Evolutionary conservation across 768 basidiomycete genomes (phyloP), one percentile per base, ranked within the genome.

Genomic region (Myochromella boudieri): DNA sequence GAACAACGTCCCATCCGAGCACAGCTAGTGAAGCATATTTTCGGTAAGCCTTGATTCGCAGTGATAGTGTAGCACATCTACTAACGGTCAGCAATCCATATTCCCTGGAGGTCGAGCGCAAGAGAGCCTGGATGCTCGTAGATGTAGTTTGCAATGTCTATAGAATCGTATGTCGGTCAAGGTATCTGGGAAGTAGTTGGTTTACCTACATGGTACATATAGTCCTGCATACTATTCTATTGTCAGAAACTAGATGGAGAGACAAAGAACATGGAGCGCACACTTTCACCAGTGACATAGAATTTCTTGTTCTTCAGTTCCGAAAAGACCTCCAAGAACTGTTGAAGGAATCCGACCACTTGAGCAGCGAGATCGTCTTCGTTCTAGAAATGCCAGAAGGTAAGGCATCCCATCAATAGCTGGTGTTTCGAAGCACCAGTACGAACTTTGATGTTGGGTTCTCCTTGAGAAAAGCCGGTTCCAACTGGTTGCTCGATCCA

Each of bases 401-500:
- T 5, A 17, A n/a, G 0, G n/a, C n/a, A n/a, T n/a, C n/a, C n/a
- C n/a, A n/a, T n/a, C n/a, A 27, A 10, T 15, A 40, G 1, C 34
- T 22, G 27, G 18, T n/a, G 20, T 0, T 1, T 18, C 18, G 12
- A 29, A 20, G 20, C 33, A 48, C 29, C 33, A 12, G 12, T 8
- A 40, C 77, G 52, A 53, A 87, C 76, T 61, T 71, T 63, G 51
- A 82, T 81, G 47, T 82, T 78, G 0, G 87, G 85, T 11, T 51
- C 68, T 14, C 87, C 87, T 49, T 84, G 84, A 2, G 84, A 84
- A 61, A 82, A 90, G 0, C 87, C 87, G 4, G 87, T 89, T 4
- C 87, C 87, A 24, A 90, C 81, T 3, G 87, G 87, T 53, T 89
- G 88, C 52, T 91, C 88, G 9, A 90, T 78, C 72, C 77, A 91